These are phyloP conservation scores for Clonostachys rosea DNA, from an alignment of 2,329 filamentous ascomycete genomes.

Conservation along the genomic window DNA sequence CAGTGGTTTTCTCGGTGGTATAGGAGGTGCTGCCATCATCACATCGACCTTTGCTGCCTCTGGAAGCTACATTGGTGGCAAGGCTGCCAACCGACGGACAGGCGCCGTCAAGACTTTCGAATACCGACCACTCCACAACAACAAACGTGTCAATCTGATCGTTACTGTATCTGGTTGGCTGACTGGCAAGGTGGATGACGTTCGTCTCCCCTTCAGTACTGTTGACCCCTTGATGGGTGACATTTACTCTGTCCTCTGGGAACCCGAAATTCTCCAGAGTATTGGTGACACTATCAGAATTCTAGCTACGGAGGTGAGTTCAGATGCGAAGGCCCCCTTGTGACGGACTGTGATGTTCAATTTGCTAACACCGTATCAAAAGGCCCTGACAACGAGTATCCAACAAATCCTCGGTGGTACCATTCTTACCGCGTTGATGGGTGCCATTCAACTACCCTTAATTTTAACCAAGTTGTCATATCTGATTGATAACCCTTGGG, in stretches of 20 bases:
- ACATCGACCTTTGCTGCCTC: constrained; percentile 84
- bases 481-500: constrained; percentile 97
- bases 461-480: constrained; percentile 92
- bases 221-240: constrained; percentile 98
- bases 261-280: constrained; percentile 94
- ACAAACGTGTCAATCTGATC: constrained; percentile 93
- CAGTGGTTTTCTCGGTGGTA: constrained; percentile 81
- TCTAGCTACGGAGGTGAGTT: constrained; percentile 84
- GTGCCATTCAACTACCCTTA: constrained; percentile 85
- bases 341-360: background rate
- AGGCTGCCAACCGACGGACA: constrained; percentile 81
- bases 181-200: constrained; percentile 96
- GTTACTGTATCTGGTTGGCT: constrained; percentile 97
- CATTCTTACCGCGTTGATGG: constrained; percentile 84
- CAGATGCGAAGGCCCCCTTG: background rate
- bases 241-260: constrained; percentile 94
- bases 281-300: constrained; percentile 99
- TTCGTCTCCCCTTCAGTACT: constrained; percentile 91
- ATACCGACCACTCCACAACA: constrained; percentile 94
- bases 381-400: constrained; percentile 92
- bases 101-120: constrained; percentile 95
- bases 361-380: constrained; percentile 12
- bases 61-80: constrained; percentile 79
- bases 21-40: constrained; percentile 89
- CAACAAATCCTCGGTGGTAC: constrained; percentile 93